Percentiles rank a stretch among this genome's conserved stretches.
Conservation (phyloP, 169 alveolate genomes). For the Eimeria necatrix region DNA sequence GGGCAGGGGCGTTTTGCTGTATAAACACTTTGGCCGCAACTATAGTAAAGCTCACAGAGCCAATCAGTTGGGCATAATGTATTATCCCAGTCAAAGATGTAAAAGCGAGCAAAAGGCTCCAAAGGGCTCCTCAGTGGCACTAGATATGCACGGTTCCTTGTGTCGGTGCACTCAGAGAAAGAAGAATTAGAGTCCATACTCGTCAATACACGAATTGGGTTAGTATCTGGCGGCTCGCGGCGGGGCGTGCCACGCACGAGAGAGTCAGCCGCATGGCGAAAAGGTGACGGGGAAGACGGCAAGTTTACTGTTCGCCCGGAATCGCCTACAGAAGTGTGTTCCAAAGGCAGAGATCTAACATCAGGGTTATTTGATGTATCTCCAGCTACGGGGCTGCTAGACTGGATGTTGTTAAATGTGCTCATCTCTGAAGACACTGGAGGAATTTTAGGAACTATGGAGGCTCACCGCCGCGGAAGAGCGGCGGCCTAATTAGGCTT, state of each 20-base stretch:
- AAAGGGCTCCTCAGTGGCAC: constrained; percentile 2
- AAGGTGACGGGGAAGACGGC: not conserved
- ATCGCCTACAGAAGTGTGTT: not conserved
- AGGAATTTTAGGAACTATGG: not conserved
- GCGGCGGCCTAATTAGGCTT: not conserved
- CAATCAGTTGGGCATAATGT: constrained; percentile 80
- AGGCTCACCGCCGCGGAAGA: not conserved
- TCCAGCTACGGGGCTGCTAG: constrained; percentile 13
- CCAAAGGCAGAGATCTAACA: not conserved
- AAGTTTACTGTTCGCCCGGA: constrained; percentile 10
- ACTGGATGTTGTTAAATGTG: not conserved
- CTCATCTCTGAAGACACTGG: constrained; percentile 1
- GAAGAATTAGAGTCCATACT: constrained; percentile 27
- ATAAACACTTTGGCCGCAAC: constrained; percentile 66
- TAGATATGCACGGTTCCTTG: not conserved
- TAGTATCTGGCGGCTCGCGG: constrained; percentile 29
- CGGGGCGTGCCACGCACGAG: not conserved
- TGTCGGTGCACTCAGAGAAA: not conserved
- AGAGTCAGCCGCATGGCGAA: not conserved
- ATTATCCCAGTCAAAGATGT: constrained; percentile 79
- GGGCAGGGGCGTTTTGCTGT: constrained; percentile 68
- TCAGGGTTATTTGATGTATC: constrained; percentile 10
- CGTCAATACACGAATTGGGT: constrained; percentile 20
- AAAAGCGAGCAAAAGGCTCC: constrained; percentile 57
- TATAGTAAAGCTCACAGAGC: constrained; percentile 72